Conservation (phyloP, 1,284 basidiomycete species). For the Ceratobasidium sp. region DNA sequence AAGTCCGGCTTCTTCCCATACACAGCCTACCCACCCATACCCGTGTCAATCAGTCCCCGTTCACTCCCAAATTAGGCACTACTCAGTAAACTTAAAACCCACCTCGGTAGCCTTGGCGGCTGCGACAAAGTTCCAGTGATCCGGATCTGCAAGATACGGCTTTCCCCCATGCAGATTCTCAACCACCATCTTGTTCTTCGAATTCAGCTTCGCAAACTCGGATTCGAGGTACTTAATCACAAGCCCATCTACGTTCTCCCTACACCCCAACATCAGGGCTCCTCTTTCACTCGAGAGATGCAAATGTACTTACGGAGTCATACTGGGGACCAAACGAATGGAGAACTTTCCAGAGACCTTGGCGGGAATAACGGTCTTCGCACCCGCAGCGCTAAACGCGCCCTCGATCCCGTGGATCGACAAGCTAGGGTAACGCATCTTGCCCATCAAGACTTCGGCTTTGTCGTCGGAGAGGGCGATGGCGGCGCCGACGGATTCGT, state of each 20-base stretch:
- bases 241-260: constrained; percentile 72
- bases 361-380: constrained; percentile 95
- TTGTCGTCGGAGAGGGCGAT: constrained; percentile 86
- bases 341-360: constrained; percentile 94
- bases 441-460: constrained; percentile 86
- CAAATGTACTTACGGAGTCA: constrained; percentile 38
- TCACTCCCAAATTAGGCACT: constrained; percentile 32
- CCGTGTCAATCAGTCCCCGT: too few species aligned
- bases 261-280: too few species aligned
- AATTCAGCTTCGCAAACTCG: constrained; percentile 85
- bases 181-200: constrained; percentile 78
- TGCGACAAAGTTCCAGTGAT: constrained; percentile 96
- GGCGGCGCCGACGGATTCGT: constrained; percentile 79
- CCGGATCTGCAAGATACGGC: constrained; percentile 76
- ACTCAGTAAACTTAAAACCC: constrained; percentile 41
- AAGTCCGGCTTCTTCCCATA: constrained; percentile 88
- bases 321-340: constrained; percentile 71
- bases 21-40: constrained; percentile 67
- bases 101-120: constrained; percentile 85
- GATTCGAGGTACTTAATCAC: constrained; percentile 77
- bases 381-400: constrained; percentile 88
- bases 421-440: constrained; percentile 88
- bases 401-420: constrained; percentile 98
- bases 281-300: too few species aligned
- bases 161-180: constrained; percentile 84